Base-by-base conservation (phyloP, 176 grass and related monocot species). In the Hyparrhenia diplandra region DNA sequence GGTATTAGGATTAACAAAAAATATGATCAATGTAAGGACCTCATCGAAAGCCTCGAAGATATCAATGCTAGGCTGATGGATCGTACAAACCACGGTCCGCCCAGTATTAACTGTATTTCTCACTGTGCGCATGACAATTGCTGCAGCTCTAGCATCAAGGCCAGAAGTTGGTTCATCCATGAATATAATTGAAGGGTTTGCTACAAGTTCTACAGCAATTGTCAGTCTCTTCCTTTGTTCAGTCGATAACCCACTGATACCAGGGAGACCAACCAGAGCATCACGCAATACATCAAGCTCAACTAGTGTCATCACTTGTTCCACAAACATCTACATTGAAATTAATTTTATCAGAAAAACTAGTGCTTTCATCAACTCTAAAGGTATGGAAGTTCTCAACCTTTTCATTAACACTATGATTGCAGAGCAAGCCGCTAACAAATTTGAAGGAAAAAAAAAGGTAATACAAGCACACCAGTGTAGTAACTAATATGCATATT, bases 81-180 rank as follows among this genome's bases (percentile, higher is more conserved):
- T 97, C 35, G 94, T 97, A 69, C 94, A 97, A 60, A 97, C 92
- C 20, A 97, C 94, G 80, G 94, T 97, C 28, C 94, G 89, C 13
- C 92, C 94, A 3, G 92, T 97, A 73, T 97, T 90, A 42, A 97
- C 94, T 25, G 92, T 97, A 78, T 97, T 97, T 76, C 94, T 77
- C 13, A 94, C 92, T n/a, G 92, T 90, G 3, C 94, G 79, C 94
- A 97, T 97, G 24, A 97, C 94, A 73, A 97, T 94, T 16, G 94
- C 94, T n/a, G 94, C 94, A 75, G 94, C 89, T 85, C 94, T 69
- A 62, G 94, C 94, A 78, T 97, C 94, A 37, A 97, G 91, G 32
- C 94, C 94, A 80, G 94, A 97, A 61, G 94, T 97, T 37, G 94
- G 94, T 76, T 97, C 94, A 29, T 97, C 94, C 94, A 97, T 97